Evolutionary conservation across 2,329 filamentous ascomycete species (phyloP), one percentile per base, ranked within the genome.

Genomic region (Pyricularia grisea): DNA sequence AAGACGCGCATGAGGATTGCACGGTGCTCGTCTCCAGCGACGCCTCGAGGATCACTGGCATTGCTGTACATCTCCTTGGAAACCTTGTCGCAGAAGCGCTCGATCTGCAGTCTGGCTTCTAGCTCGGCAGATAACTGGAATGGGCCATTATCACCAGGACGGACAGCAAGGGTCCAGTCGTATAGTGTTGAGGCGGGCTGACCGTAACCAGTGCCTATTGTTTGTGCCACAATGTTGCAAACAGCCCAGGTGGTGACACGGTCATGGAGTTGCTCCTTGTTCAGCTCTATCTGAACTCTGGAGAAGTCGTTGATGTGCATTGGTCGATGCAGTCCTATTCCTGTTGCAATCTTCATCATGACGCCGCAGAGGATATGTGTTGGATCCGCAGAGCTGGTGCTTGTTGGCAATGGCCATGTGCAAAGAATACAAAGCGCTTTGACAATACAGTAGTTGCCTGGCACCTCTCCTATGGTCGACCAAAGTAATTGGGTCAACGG

Each of bases 271-370:
- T 94, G 91, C 75, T 94, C 91, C 74, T 90, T 90, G 73, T 91
- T 90, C 58, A 94, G 82, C 72, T 93, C 89, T 36, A 92, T 84
- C 1, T 88, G 90, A 31, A 91, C 89, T 67, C 91, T 83, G 1
- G 91, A 93, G 77, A 94, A 95, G 77, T 94, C 92, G 76, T 94
- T 91, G 64, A 91, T 92, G 76, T 94, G 89, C 68, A 90, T 92
- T 14, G 92, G 92, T 66, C 92, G 87, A 75, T 95, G 92, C 68
- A 95, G 83, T 25, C 92, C 92, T 73, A 94, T 93, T 72, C 92
- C 91, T 72, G 92, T 93, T 10, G 92, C 92, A 27, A 92, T 88
- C 79, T 94, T 93, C 87, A 94, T 93, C 90, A 94, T 93, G 71
- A 93, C 87, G 68, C 92, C 92, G 73, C 90, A 90, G 23, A 94